These are phyloP conservation scores for Colletotrichum tofieldiae DNA, from an alignment of 2,329 filamentous ascomycete species.

Conservation along the genomic window DNA sequence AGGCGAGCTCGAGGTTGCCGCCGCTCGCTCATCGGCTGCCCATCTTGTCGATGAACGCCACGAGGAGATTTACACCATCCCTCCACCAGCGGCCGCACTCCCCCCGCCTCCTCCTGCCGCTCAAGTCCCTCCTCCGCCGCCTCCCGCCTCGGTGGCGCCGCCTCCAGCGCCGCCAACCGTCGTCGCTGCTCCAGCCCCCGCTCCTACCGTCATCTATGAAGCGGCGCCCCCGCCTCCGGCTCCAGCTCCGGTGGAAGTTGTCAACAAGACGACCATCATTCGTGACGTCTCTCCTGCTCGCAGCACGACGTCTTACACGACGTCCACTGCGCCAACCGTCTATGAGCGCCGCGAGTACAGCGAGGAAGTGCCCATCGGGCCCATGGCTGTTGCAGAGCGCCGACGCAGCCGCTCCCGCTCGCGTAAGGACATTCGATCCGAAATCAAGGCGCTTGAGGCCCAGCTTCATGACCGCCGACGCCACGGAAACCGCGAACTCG, in stretches of 20 bases:
- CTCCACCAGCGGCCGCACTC: slow-evolving; percentile 45
- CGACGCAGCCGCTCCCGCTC: slow-evolving; percentile 61
- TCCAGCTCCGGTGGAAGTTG: slow-evolving; percentile 55
- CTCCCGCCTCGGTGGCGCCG: slow-evolving; percentile 47
- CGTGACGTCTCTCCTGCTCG: slow-evolving; percentile 67
- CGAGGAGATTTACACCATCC: slow-evolving; percentile 58
- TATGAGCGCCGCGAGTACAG: slow-evolving; percentile 57
- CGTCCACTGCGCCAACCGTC: slow-evolving; percentile 54
- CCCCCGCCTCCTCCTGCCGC: slow-evolving; percentile 46
- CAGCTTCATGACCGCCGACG: slow-evolving; percentile 62
- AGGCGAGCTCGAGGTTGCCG: slow-evolving; percentile 63
- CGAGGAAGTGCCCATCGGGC: slow-evolving; percentile 54
- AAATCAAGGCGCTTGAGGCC: slow-evolving; percentile 80
- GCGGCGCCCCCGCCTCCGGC: slow-evolving; percentile 52
- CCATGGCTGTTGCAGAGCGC: slow-evolving; percentile 58
- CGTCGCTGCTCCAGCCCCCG: slow-evolving; percentile 46
- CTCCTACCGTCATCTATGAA: slow-evolving; percentile 53
- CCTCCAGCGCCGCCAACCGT: slow-evolving; percentile 52
- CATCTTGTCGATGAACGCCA: slow-evolving; percentile 65
- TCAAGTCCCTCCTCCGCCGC: slow-evolving; percentile 36
- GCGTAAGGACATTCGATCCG: slow-evolving; percentile 76
- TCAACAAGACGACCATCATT: slow-evolving; percentile 63
- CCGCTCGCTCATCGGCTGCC: slow-evolving; percentile 63
- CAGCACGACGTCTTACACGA: slow-evolving; percentile 50
- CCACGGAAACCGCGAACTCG: slow-evolving; percentile 64